Percentiles rank a stretch among this genome's conserved stretches.
Conservation (phyloP, 192 early-diverging fungal genomes). For the Mortierella claussenii region DNA sequence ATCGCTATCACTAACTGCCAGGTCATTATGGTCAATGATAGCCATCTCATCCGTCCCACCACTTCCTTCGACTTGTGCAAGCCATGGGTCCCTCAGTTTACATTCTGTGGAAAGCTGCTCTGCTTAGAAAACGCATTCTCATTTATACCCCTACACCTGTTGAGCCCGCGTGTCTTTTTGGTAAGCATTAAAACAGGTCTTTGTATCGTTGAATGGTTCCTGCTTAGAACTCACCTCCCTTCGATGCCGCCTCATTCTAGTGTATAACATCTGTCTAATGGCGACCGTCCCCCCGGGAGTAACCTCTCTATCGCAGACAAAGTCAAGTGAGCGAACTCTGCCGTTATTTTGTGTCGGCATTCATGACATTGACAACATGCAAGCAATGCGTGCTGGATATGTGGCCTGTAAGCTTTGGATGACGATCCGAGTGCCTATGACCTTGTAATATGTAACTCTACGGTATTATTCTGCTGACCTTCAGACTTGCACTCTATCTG, state of each 20-base stretch:
- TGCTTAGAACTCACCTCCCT: no score
- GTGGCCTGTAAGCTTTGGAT: conserved; percentile 57
- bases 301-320: conserved; percentile 4
- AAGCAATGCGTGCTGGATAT: conserved; percentile 47
- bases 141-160: conserved; percentile 61
- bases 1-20: no score
- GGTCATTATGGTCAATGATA: neutral
- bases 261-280: conserved; percentile 60
- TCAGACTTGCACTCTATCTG: no score
- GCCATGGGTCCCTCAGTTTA: conserved; percentile 62
- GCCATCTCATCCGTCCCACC: conserved; percentile 53
- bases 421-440: neutral
- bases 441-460: no score
- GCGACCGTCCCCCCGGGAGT: conserved; percentile 48
- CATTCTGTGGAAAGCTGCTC: conserved; percentile 62
- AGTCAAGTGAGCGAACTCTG: conserved; percentile 22
- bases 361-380: conserved; percentile 58
- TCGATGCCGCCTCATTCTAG: conserved; percentile 22
- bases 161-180: conserved; percentile 56
- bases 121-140: conserved; percentile 62
- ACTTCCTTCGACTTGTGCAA: conserved; percentile 57
- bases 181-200: conserved; percentile 30
- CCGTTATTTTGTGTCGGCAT: conserved; percentile 61
- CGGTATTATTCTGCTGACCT: no score
- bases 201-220: no score